A percentile compares a stretch with the other conserved stretches of the same genome.
These are phyloP conservation scores for Neurospora crassa DNA, from an alignment of 2,329 filamentous ascomycete species.

Conservation along the genomic window DNA sequence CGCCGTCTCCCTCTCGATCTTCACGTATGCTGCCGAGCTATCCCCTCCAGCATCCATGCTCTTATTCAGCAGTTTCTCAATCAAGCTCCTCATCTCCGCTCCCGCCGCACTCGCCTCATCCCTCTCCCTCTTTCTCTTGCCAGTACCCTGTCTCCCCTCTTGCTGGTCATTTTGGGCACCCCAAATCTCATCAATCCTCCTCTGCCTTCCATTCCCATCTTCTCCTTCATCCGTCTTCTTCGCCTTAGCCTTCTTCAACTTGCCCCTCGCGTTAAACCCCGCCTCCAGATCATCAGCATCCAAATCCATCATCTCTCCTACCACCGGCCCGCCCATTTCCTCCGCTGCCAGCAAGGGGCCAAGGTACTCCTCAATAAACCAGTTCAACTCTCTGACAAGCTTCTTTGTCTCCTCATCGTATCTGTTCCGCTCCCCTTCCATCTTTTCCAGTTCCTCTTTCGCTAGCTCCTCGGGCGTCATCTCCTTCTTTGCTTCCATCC, in stretches of 20 bases:
- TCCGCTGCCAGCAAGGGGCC: constrained; percentile 73
- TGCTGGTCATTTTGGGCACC: constrained; percentile 16
- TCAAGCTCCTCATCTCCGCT: constrained; percentile 49
- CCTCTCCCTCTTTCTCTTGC: constrained; percentile 20
- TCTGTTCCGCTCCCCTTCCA: background rate
- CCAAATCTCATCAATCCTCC: constrained; percentile 57
- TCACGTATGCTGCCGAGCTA: constrained; percentile 47
- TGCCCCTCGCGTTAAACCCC: constrained; percentile 52
- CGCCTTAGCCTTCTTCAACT: constrained; percentile 37
- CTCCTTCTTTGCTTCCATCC: constrained; percentile 45
- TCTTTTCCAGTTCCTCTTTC: constrained; percentile 44
- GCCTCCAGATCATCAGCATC: constrained; percentile 48
- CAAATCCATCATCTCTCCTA: constrained; percentile 62
- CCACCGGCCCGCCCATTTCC: constrained; percentile 72
- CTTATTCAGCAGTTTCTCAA: constrained; percentile 51
- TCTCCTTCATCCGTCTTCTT: constrained; percentile 21
- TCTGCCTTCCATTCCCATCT: constrained; percentile 41
- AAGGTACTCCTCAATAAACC: constrained; percentile 62
- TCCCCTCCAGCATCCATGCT: constrained; percentile 45
- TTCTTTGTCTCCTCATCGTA: constrained; percentile 37
- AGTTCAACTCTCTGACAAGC: constrained; percentile 54
- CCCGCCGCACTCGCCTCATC: constrained; percentile 42
- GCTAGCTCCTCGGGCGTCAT: constrained; percentile 53
- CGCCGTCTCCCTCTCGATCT: constrained; percentile 49
- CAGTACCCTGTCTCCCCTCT: constrained; percentile 8